These are phyloP conservation scores for Jamesozyma lodderae DNA, from an alignment of 805 yeast species.

Conservation along the genomic window DNA sequence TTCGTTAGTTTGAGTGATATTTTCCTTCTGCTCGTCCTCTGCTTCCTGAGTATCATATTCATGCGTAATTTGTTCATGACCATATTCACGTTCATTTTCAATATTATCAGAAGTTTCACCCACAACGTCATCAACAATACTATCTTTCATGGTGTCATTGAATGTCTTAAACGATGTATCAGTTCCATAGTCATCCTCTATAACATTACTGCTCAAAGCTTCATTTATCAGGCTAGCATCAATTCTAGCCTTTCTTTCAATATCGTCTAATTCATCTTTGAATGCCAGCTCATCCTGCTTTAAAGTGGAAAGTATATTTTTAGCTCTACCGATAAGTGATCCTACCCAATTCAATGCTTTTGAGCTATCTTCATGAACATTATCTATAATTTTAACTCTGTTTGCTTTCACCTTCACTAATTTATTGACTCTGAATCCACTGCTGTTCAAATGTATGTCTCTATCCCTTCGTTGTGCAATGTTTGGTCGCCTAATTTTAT, in stretches of 20 bases:
- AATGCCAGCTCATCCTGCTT: conserved; percentile 7
- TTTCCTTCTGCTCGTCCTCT: background rate
- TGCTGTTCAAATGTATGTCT: background rate
- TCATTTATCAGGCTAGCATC: background rate
- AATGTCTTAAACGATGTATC: conserved; percentile 16
- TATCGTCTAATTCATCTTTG: conserved; percentile 2
- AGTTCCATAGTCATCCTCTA: conserved; percentile 9
- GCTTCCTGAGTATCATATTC: conserved; percentile 1
- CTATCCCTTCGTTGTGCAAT: background rate
- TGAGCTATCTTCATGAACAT: conserved; percentile 5
- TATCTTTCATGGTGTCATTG: conserved; percentile 13
- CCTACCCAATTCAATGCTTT: conserved; percentile 16
- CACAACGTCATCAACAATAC: conserved; percentile 9
- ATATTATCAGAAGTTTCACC: conserved; percentile 2
- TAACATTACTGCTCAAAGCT: background rate
- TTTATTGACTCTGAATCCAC: background rate
- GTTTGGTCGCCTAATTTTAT: background rate
- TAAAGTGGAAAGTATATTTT: conserved; percentile 12
- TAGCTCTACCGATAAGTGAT: conserved; percentile 20
- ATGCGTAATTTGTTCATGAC: background rate
- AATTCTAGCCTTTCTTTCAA: conserved; percentile 4
- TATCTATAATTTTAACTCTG: background rate
- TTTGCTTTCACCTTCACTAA: background rate
- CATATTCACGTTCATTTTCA: background rate
- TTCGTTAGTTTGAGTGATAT: background rate